Base-by-base conservation (phyloP, 495 filamentous ascomycete genomes). In the Usnea hakonensis region DNA sequence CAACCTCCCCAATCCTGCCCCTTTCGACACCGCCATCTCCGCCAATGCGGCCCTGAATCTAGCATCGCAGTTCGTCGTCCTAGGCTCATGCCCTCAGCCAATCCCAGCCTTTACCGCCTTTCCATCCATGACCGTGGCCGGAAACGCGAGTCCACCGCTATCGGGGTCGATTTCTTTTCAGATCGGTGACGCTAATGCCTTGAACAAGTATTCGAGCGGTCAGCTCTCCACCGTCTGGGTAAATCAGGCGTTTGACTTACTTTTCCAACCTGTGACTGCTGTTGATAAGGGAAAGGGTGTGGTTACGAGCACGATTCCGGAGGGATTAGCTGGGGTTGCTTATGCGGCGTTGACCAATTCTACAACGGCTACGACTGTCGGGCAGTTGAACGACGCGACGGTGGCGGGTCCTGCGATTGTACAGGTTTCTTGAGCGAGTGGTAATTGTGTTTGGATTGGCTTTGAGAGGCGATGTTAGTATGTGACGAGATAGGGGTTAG, bases 31-130 rank as follows among this genome's bases (percentile, higher is more conserved):
- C 32, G 74, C 79, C 52, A 74, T 81, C 58, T 86, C 86, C 64
- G 82, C 80, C 58, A 83, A 81, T 70, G 82, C 76, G 30, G 79
- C 78, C 9, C 72, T 86, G 35, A 77, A 83, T 63, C 76, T 83
- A 55, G 58, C 35, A n/a, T n/a, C 21, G 13, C 44, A 7, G 44
- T 85, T 84, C 69, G 69, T 80, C 56, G 78, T 87, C 13, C 79
- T 80, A 0, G 76, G 75, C 38, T 81, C 73, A 26, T 88, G 86
- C 73, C 78, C 80, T 26, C 14, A 36, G 35, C 35, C 21, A 43
- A 36, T 6, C 48, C 44, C 46, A 19, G 30, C 19, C 11, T 61
- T 61, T 28, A 9, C 58, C 19, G 17, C 28, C 21, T 40, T 61
- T 11, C 46, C 58, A 11, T 19, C 58, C n/a, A 23, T 61, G 58